Evolutionary conservation across 495 filamentous ascomycete species (phyloP).

Genomic region (Trichoderma gamsii): DNA sequence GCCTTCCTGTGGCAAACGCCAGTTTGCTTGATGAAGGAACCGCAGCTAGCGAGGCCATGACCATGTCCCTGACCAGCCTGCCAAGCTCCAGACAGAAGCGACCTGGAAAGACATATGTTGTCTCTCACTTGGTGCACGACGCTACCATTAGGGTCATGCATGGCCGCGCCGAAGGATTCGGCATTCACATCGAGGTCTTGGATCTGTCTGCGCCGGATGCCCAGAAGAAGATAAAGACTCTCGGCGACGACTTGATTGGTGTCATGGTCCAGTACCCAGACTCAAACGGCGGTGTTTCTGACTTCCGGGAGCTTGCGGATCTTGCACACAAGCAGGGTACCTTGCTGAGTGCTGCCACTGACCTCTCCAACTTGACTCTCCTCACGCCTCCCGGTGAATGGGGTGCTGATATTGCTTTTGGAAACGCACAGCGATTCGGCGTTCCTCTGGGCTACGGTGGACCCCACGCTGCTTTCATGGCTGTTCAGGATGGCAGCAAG

Average conservation of each 20-base stretch:
- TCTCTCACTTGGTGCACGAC: conserved; percentile 77
- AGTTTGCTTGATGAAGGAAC: conserved; percentile 92
- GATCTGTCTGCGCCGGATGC: conserved; percentile 59
- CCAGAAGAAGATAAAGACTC: conserved; percentile 57
- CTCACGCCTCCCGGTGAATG: conserved; percentile 92
- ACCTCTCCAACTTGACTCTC: conserved; percentile 83
- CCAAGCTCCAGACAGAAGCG: conserved; percentile 67
- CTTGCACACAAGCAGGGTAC: conserved; percentile 72
- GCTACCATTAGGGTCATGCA: conserved; percentile 84
- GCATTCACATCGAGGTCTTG: conserved; percentile 67
- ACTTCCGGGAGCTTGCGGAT: conserved; percentile 69
- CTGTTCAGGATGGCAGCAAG: conserved; percentile 87
- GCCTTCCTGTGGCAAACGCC: conserved; percentile 85
- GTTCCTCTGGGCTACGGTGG: conserved; percentile 93
- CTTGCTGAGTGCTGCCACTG: conserved; percentile 84
- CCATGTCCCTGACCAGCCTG: conserved; percentile 75
- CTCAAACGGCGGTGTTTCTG: conserved; percentile 74
- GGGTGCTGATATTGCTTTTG: conserved; percentile 95
- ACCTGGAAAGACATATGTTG: conserved; percentile 71
- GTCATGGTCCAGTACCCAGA: conserved; percentile 94
- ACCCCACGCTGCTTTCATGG: conserved; percentile 96
- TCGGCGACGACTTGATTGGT: conserved; percentile 81
- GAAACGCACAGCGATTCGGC: conserved; percentile 89
- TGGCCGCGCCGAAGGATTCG: conserved; percentile 90
- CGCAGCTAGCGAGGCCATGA: conserved; percentile 96